Conservation (phyloP, 2,329 filamentous ascomycete genomes). For the Gremmenia infestans region DNA sequence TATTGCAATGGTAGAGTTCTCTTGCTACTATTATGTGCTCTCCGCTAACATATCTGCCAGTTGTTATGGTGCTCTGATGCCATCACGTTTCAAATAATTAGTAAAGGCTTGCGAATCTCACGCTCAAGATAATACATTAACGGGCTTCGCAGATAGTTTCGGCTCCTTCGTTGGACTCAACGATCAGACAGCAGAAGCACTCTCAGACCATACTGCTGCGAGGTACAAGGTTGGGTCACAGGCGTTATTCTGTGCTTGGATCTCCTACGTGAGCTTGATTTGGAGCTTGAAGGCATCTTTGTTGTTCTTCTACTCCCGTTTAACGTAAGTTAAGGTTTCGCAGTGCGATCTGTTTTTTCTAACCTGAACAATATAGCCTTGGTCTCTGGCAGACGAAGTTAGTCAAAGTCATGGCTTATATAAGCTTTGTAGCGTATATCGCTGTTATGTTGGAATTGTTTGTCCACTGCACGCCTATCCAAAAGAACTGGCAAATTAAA, state of each 20-base stretch:
- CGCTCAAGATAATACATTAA: too few species aligned
- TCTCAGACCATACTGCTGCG: background rate
- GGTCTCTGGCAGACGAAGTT: conserved; percentile 3
- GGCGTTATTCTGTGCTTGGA: background rate
- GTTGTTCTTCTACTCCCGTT: background rate
- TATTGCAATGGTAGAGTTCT: background rate
- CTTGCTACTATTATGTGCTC: too few species aligned
- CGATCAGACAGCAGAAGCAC: background rate
- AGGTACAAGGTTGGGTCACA: background rate
- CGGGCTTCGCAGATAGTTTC: too few species aligned
- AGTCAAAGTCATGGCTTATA: background rate
- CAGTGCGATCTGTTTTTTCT: too few species aligned
- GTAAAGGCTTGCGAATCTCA: too few species aligned
- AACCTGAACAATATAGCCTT: background rate
- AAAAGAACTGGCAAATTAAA: background rate
- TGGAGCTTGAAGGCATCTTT: conserved; percentile 1
- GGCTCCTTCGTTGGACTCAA: background rate
- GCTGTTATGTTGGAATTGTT: background rate
- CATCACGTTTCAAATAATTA: too few species aligned
- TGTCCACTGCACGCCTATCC: background rate
- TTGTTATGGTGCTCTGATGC: too few species aligned
- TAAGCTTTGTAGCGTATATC: background rate
- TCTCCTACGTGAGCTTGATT: conserved; percentile 1
- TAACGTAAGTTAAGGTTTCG: background rate
- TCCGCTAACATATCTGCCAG: too few species aligned